A percentile compares a stretch with the other conserved stretches of the same genome.
Evolutionary conservation across 345 rosid species (phyloP).

Genomic region (Hibiscus syriacus): DNA sequence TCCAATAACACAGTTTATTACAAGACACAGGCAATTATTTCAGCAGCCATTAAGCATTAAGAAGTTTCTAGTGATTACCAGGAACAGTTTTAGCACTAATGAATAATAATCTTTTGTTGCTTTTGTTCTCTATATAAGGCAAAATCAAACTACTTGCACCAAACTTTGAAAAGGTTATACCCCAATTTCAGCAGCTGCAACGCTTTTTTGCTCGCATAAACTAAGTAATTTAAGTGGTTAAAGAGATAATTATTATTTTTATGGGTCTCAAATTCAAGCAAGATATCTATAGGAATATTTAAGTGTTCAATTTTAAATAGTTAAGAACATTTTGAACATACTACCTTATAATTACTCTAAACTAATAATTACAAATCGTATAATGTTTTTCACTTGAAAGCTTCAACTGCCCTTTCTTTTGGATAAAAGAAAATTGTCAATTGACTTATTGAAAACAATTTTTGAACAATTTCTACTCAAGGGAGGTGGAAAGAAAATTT

Average conservation of each 20-base stretch:
- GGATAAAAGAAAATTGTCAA: neutral
- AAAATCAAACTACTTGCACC: neutral
- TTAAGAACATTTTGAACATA: too few relatives aligned
- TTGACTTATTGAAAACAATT: too few relatives aligned
- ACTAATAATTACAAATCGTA: too few relatives aligned
- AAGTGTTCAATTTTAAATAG: too few relatives aligned
- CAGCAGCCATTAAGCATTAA: neutral
- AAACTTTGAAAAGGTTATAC: neutral
- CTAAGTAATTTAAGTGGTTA: too few relatives aligned
- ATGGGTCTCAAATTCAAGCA: too few relatives aligned
- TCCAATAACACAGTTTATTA: neutral
- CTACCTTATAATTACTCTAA: too few relatives aligned
- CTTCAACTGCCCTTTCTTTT: neutral
- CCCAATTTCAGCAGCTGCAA: neutral
- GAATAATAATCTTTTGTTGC: neutral
- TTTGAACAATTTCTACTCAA: too few relatives aligned
- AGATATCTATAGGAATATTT: too few relatives aligned
- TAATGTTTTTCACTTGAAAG: neutral
- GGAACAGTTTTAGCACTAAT: neutral
- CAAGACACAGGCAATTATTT: neutral
- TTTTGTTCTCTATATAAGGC: neutral
- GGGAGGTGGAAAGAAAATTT: too few relatives aligned
- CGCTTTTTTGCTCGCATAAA: too few relatives aligned
- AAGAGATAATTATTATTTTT: too few relatives aligned
- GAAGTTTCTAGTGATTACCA: neutral